phyloP scores from a whole-genome alignment of 2,329 filamentous ascomycete genomes.

The Diplocarpon rosae region DNA sequence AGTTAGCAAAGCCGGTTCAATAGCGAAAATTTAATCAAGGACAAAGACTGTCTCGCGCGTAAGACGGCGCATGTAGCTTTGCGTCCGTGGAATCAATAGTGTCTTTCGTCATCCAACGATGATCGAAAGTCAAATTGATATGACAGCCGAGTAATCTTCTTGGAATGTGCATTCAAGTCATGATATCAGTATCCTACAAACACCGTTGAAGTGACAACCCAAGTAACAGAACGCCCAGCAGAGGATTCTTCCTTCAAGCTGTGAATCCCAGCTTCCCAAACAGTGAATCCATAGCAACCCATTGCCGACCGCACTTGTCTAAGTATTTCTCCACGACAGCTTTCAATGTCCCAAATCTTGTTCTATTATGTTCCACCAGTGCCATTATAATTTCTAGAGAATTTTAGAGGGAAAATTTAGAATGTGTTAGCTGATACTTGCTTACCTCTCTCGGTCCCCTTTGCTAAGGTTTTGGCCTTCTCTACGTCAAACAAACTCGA shows the following conservation, averaged over 20 bases:
- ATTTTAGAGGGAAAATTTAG: neutral
- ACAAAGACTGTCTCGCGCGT: too few relatives aligned
- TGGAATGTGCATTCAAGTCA: conserved; percentile 11
- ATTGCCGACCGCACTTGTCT: conserved; percentile 81
- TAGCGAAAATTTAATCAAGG: too few relatives aligned
- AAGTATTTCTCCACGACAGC: conserved; percentile 72
- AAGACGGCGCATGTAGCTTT: too few relatives aligned
- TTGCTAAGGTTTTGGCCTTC: conserved; percentile 50
- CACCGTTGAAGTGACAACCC: conserved; percentile 6
- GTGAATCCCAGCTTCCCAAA: conserved; percentile 58
- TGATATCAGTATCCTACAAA: conserved; percentile 14
- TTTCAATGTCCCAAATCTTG: conserved; percentile 65
- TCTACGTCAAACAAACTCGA: conserved; percentile 81
- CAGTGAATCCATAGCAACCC: conserved; percentile 86
- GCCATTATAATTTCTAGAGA: conserved; percentile 41
- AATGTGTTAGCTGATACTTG: conserved; percentile 2
- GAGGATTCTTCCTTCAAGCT: conserved; percentile 9
- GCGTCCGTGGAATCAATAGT: too few relatives aligned
- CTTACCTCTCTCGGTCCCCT: conserved; percentile 35
- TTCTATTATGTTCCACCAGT: conserved; percentile 72
- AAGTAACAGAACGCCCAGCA: conserved; percentile 5
- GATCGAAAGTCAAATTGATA: too few relatives aligned
- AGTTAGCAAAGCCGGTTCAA: too few relatives aligned
- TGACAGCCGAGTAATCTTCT: neutral
- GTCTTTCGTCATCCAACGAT: too few relatives aligned